Base-by-base conservation (phyloP, 441 rosid genomes). In the Pelargonium myrrhifolium region DNA sequence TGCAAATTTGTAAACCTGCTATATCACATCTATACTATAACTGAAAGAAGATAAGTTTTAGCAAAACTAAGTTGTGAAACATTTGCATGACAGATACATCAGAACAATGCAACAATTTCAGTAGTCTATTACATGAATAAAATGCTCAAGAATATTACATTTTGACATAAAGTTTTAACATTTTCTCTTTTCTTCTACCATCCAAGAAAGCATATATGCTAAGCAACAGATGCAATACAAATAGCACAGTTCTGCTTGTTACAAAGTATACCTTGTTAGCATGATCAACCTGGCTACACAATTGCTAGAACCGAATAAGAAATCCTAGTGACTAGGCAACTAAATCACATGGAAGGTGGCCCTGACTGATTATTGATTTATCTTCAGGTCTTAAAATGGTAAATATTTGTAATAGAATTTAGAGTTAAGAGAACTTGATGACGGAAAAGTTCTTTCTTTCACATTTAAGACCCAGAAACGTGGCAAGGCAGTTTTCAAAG, bases 401-500 rank as follows among this genome's bases (percentile, higher is more conserved):
- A n/a, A 43, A 21, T 26, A 18, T 53, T 15, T 6, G 12, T 31
- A 20, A 59, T 11, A 17, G 40, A 55, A 62, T n/a, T 7, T 15
- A 42, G 65, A 6, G 26, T 24, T 24, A 24, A 24, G 26, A 24
- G 26, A 24, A 24, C 26, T 24, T 31, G 35, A 31, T 31, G 35
- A 31, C 3, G 35, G 35, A 31, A 31, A 31, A 31, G 35, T 31
- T 31, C 35, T 3, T 31, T 31, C 35, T 31, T 31, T 31, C 35
- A 31, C 35, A 31, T 31, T 6, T 31, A 31, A 31, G 35, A 51
- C 21, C 21, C 20, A 15, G 20, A 21, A 15, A 31, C 0, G 21
- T 4, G 20, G 9, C 58, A 51, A 65, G n/a, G 24, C 28, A 55
- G 49, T 43, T 47, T 58, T 43, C 61, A 47, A 67, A 66, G 37